phyloP scores from a whole-genome alignment of 768 basidiomycete genomes.

The Xerocomus potaroensis region DNA sequence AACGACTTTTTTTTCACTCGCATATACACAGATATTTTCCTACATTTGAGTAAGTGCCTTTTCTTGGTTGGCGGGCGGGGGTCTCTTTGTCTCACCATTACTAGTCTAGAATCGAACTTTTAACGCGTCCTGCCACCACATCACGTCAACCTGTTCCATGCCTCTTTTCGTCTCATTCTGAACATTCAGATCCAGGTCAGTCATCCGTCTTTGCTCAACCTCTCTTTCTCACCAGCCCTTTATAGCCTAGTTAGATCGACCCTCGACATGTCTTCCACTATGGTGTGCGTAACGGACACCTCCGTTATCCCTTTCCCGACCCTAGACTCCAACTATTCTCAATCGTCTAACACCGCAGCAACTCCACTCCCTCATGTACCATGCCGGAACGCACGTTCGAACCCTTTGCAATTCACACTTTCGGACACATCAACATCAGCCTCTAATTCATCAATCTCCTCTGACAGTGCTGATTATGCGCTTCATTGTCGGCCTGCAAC shows the following conservation, averaged over 20 bases:
- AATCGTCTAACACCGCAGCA: slow-evolving; percentile 51
- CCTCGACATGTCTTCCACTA: slow-evolving; percentile 19
- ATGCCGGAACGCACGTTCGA: slow-evolving; percentile 36
- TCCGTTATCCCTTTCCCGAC: slow-evolving; percentile 27
- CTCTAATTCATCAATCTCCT: background rate
- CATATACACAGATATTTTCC: slow-evolving; percentile 3
- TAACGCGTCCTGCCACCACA: slow-evolving; percentile 3
- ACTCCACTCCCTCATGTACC: slow-evolving; percentile 62
- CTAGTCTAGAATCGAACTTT: slow-evolving; percentile 14
- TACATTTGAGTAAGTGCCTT: slow-evolving; percentile 3
- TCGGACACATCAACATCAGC: slow-evolving; percentile 17
- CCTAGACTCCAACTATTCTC: slow-evolving; percentile 23
- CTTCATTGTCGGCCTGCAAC: slow-evolving; percentile 2
- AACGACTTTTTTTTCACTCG: slow-evolving; percentile 4
- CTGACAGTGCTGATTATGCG: slow-evolving; percentile 8
- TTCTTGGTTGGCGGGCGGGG: slow-evolving; percentile 1
- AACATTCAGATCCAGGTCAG: slow-evolving; percentile 7
- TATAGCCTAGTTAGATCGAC: slow-evolving; percentile 2
- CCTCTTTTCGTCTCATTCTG: slow-evolving; percentile 13
- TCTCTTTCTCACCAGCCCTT: background rate
- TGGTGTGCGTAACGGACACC: slow-evolving; percentile 22
- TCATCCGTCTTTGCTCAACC: background rate
- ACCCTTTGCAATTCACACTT: background rate
- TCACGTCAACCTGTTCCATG: slow-evolving; percentile 14
- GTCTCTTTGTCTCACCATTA: slow-evolving; percentile 8